Conservation (phyloP, 148 eudicot species). For the Rhododendron simsii region DNA sequence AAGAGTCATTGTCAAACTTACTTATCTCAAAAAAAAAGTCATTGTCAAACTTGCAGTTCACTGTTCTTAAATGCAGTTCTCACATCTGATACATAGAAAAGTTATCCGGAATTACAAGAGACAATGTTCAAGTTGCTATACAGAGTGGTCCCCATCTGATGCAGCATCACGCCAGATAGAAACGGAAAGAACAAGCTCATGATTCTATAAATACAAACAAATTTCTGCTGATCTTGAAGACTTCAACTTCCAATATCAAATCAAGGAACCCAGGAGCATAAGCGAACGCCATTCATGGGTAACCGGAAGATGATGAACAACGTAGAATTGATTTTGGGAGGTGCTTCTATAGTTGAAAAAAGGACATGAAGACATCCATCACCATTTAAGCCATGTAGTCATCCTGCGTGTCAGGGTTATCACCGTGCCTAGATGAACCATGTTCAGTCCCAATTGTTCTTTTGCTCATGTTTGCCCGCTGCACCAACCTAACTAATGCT, state of each 20-base stretch:
- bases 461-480: slow-evolving; percentile 94
- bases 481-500: slow-evolving; percentile 88
- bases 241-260: not conserved
- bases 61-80: not conserved
- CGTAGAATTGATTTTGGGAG: not conserved
- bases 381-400: slow-evolving; percentile 5
- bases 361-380: not conserved
- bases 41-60: not conserved
- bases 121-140: not conserved
- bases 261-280: not conserved
- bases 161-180: not conserved
- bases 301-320: not conserved
- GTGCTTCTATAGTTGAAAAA: not conserved
- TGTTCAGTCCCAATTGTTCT: slow-evolving; percentile 71
- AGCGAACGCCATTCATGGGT: not conserved
- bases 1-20: not conserved
- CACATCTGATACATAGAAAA: not conserved
- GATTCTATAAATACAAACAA: slow-evolving; percentile 5
- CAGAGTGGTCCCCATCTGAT: not conserved
- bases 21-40: not conserved
- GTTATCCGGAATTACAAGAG: not conserved
- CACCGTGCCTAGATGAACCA: slow-evolving; percentile 23
- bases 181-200: not conserved
- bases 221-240: not conserved
- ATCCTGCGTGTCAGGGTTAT: slow-evolving; percentile 30